phyloP scores from a whole-genome alignment of 2,329 filamentous ascomycete species.

The Scleromitrula shiraiana region DNA sequence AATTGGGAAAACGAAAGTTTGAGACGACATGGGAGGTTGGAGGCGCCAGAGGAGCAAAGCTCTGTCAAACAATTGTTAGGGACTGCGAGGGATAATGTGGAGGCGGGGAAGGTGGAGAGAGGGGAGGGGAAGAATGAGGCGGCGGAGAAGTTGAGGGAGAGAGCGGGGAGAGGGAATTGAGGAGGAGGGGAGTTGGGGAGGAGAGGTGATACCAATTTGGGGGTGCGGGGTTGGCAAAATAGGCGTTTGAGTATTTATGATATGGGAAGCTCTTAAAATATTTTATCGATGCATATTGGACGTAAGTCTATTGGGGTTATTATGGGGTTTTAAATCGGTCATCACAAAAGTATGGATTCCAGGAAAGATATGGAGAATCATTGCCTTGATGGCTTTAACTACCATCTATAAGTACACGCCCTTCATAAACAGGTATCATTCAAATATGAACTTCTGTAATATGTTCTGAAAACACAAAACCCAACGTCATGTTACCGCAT shows the following conservation, averaged over 20 bases:
- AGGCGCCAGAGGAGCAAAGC: constrained; percentile 31
- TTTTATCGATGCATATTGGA: too few species aligned
- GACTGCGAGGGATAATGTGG: constrained; percentile 15
- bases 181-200: background rate
- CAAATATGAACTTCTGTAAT: constrained; percentile 12
- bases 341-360: background rate
- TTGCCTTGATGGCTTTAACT: constrained; percentile 7
- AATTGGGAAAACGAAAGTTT: constrained; percentile 46
- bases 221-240: too few species aligned
- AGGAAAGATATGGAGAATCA: background rate
- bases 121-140: constrained; percentile 13
- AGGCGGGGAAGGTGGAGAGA: constrained; percentile 11
- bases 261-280: background rate
- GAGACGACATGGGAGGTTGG: constrained; percentile 42
- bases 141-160: constrained; percentile 20
- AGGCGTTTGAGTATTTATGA: background rate
- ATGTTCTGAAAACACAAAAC: constrained; percentile 3
- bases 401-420: constrained; percentile 15
- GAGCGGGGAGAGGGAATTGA: constrained; percentile 16
- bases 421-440: constrained; percentile 10
- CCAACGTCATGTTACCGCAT: constrained; percentile 4
- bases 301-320: too few species aligned
- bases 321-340: background rate
- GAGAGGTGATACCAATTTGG: background rate
- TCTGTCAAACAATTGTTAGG: constrained; percentile 27